phyloP scores from a whole-genome alignment of 2,329 filamentous ascomycete genomes.

The Chrysoporthe puriensis region DNA sequence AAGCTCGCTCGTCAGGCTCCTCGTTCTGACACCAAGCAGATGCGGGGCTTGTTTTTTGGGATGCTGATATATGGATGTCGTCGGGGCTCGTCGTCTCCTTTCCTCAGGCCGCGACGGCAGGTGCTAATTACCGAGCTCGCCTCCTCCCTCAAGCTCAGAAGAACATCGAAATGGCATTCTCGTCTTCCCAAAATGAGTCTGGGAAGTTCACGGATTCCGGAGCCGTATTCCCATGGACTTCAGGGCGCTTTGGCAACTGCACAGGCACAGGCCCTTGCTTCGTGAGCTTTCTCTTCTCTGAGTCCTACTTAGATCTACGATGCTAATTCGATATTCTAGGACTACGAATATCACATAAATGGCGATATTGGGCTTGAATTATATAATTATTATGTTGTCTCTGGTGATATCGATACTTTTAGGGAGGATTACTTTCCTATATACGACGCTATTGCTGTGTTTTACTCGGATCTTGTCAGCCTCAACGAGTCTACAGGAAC shows the following conservation, averaged over 20 bases:
- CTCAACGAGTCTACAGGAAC: conserved; percentile 55
- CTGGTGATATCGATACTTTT: conserved; percentile 19
- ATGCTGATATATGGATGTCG: conserved; percentile 27
- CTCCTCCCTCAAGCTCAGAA: conserved; percentile 24
- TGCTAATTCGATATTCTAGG: conserved; percentile 1
- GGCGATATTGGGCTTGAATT: conserved; percentile 25
- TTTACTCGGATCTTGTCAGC: conserved; percentile 63
- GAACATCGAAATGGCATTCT: conserved; percentile 24
- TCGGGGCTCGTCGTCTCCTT: conserved; percentile 22
- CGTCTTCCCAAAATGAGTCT: conserved; percentile 54
- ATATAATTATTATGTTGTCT: conserved; percentile 26
- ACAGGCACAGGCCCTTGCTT: conserved; percentile 7
- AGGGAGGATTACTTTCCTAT: conserved; percentile 58
- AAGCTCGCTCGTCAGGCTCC: no score
- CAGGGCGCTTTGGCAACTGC: conserved; percentile 26
- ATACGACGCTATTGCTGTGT: conserved; percentile 64
- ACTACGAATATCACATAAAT: conserved; percentile 29
- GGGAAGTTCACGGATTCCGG: conserved; percentile 17
- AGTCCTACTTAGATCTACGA: not conserved
- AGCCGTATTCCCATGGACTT: conserved; percentile 26
- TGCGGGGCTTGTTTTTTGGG: conserved; percentile 26
- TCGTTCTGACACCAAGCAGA: not conserved
- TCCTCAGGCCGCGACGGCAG: conserved; percentile 21
- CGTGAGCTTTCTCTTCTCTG: not conserved
- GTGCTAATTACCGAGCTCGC: conserved; percentile 18